phyloP scores from a whole-genome alignment of 768 basidiomycete genomes.

The Saitozyma podzolica region DNA sequence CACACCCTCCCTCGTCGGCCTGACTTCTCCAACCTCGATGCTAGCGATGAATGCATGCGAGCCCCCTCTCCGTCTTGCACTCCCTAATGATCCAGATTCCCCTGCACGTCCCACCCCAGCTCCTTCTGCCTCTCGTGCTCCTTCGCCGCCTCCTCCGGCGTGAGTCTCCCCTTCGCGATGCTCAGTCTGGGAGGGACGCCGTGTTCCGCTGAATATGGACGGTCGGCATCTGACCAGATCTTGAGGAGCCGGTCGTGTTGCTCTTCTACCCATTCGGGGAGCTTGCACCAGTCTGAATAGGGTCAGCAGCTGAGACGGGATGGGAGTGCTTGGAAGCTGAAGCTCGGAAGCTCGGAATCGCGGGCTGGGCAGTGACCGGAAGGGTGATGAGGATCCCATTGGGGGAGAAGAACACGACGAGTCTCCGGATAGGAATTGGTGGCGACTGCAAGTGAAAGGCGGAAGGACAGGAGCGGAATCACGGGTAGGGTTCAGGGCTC shows the following conservation, averaged over 20 bases:
- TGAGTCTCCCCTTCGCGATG: conserved; percentile 42
- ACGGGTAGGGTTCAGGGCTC: not conserved
- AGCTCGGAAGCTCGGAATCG: too few species aligned
- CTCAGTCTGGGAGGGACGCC: conserved; percentile 43
- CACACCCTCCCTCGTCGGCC: too few species aligned
- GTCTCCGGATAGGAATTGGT: too few species aligned
- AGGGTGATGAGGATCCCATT: not conserved
- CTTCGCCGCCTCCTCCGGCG: conserved; percentile 43
- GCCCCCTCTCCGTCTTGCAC: not conserved
- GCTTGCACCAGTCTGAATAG: conserved; percentile 48
- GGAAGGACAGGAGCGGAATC: too few species aligned
- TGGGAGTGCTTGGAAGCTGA: not conserved
- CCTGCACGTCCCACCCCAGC: conserved; percentile 51
- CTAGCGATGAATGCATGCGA: not conserved
- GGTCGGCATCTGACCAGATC: conserved; percentile 45
- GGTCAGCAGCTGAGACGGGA: not conserved
- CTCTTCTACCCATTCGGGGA: conserved; percentile 50
- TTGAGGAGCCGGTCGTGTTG: conserved; percentile 39
- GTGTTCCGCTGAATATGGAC: conserved; percentile 43
- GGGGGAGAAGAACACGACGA: not conserved
- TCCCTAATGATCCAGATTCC: conserved; percentile 25
- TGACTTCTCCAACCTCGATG: too few species aligned
- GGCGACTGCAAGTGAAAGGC: too few species aligned
- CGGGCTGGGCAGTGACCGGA: not conserved
- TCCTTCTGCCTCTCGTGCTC: conserved; percentile 52